These are phyloP conservation scores for Picea sitchensis DNA, from an alignment of 75 land plant species.

Conservation along the genomic window DNA sequence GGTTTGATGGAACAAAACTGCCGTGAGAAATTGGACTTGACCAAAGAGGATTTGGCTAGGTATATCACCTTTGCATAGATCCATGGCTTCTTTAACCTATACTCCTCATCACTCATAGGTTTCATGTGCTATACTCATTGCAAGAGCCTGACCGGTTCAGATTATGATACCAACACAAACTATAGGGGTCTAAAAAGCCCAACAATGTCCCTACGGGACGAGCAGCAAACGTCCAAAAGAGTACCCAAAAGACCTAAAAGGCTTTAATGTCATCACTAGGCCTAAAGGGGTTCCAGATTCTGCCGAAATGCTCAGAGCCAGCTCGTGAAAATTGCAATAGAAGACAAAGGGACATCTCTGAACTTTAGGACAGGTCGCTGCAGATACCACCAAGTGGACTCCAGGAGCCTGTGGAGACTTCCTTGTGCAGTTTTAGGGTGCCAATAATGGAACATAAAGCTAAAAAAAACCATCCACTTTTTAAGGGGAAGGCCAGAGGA, in stretches of 20 bases:
- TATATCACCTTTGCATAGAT: too few species aligned
- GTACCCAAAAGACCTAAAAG: neutral
- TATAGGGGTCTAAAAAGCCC: neutral
- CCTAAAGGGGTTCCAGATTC: neutral
- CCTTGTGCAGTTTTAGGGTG: too few species aligned
- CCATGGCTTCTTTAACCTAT: too few species aligned
- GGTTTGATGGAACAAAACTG: slow-evolving; percentile 5
- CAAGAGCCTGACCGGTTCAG: too few species aligned
- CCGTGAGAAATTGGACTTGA: slow-evolving; percentile 7
- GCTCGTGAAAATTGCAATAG: neutral
- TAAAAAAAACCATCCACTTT: neutral
- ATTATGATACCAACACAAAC: too few species aligned
- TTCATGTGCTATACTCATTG: too few species aligned
- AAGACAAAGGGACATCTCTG: slow-evolving; percentile 9
- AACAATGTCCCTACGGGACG: neutral
- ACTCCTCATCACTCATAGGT: too few species aligned
- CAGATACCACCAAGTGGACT: neutral
- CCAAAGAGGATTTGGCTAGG: neutral
- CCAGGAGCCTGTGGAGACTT: neutral
- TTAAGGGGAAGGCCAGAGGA: neutral
- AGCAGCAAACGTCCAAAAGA: neutral
- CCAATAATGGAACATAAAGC: neutral
- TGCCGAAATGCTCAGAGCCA: neutral
- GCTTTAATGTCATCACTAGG: neutral
- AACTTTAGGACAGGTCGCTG: neutral